Conservation (phyloP, 2,329 filamentous ascomycete species). For the Alternaria gansuensis region DNA sequence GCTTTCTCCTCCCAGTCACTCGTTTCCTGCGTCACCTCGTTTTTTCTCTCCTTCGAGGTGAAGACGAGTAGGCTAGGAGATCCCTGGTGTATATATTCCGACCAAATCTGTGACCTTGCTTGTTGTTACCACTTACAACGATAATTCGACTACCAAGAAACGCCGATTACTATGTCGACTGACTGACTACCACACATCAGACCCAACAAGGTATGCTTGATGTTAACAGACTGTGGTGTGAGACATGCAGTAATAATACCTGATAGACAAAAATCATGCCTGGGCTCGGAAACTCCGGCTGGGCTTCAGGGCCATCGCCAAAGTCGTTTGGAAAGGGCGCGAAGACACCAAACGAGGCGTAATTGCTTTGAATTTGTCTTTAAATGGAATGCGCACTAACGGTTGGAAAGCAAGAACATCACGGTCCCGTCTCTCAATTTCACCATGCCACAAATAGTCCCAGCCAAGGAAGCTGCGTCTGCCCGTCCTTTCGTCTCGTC, state of each 20-base stretch:
- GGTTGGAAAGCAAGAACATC: not conserved
- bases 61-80: not conserved
- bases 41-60: not conserved
- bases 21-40: not conserved
- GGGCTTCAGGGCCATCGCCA: not conserved
- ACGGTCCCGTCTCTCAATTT: not conserved
- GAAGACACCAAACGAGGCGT: not conserved
- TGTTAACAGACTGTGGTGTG: not conserved
- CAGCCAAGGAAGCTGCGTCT: not conserved
- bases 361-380: not conserved
- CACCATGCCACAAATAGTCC: not conserved
- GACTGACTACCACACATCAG: not conserved
- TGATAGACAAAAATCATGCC: not conserved
- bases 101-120: not conserved
- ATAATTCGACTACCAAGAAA: not conserved
- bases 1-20: not conserved
- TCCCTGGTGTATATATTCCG: not conserved
- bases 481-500: not conserved
- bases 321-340: not conserved
- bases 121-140: not conserved
- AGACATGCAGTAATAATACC: not conserved
- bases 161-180: not conserved
- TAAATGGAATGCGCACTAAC: not conserved
- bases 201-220: not conserved
- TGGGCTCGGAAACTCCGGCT: not conserved